phyloP scores from a whole-genome alignment of 345 rosid genomes.

The Orychophragmus violaceus region DNA sequence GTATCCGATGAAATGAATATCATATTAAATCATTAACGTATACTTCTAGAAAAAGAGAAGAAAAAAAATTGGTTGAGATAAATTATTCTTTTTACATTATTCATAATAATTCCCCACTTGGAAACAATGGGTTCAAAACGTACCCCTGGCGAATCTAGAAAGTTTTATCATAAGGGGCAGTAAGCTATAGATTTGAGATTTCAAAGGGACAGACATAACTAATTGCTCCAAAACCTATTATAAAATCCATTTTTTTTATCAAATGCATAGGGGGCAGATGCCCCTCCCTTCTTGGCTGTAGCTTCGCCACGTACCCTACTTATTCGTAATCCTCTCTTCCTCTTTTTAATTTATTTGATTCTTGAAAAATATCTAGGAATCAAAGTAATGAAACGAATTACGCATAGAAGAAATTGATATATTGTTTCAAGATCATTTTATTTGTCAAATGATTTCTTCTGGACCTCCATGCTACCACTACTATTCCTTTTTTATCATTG shows the following conservation, averaged over 20 bases:
- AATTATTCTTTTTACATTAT: too few species aligned
- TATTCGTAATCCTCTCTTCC: conserved; percentile 12
- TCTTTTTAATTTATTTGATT: background rate
- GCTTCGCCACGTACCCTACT: too few species aligned
- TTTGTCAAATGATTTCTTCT: conserved; percentile 1
- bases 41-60: background rate
- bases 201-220: too few species aligned
- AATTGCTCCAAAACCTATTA: too few species aligned
- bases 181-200: too few species aligned
- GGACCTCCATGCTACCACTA: background rate
- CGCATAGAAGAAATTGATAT: background rate
- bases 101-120: conserved; percentile 22
- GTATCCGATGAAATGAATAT: background rate
- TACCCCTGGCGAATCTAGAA: too few species aligned
- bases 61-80: too few species aligned
- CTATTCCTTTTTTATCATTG: background rate
- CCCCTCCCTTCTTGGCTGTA: too few species aligned
- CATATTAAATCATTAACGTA: background rate
- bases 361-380: background rate
- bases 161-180: too few species aligned
- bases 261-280: too few species aligned
- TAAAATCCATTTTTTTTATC: too few species aligned
- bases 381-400: background rate
- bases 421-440: background rate
- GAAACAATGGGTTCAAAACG: conserved; percentile 10